phyloP scores from a whole-genome alignment of 768 basidiomycete genomes.

The Lentinula boryana region DNA sequence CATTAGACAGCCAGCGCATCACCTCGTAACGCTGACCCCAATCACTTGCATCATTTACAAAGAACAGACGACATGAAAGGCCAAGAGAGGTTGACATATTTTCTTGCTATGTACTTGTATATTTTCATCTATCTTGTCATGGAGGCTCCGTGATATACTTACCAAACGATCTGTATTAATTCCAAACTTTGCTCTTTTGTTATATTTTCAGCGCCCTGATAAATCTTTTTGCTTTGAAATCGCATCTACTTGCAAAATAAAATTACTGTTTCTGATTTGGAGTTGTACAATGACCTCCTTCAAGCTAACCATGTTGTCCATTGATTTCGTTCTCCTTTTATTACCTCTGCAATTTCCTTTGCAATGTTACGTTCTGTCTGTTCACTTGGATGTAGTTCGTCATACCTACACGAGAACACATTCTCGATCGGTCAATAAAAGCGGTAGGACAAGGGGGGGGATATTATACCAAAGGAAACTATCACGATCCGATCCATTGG shows the following conservation, averaged over 20 bases:
- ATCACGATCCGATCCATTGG: conserved; percentile 27
- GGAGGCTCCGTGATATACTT: background rate
- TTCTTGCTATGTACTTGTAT: background rate
- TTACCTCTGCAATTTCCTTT: conserved; percentile 31
- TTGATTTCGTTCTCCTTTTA: conserved; percentile 27
- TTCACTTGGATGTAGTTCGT: conserved; percentile 42
- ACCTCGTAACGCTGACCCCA: background rate
- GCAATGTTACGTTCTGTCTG: conserved; percentile 42
- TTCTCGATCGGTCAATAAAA: background rate
- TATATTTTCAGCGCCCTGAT: background rate
- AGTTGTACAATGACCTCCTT: background rate
- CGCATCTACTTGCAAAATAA: background rate
- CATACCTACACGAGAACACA: conserved; percentile 18
- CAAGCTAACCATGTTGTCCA: conserved; percentile 39
- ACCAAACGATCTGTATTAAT: background rate
- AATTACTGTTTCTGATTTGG: too few species aligned
- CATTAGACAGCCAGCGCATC: background rate
- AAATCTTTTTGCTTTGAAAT: background rate
- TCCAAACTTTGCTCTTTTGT: background rate
- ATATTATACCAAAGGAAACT: conserved; percentile 43
- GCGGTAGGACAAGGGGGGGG: background rate
- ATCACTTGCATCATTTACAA: background rate
- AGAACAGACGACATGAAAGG: background rate
- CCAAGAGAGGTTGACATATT: background rate
- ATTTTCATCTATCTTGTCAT: background rate